Base-by-base conservation (phyloP, 2,329 filamentous ascomycete genomes). In the Neocucurbitaria cava region DNA sequence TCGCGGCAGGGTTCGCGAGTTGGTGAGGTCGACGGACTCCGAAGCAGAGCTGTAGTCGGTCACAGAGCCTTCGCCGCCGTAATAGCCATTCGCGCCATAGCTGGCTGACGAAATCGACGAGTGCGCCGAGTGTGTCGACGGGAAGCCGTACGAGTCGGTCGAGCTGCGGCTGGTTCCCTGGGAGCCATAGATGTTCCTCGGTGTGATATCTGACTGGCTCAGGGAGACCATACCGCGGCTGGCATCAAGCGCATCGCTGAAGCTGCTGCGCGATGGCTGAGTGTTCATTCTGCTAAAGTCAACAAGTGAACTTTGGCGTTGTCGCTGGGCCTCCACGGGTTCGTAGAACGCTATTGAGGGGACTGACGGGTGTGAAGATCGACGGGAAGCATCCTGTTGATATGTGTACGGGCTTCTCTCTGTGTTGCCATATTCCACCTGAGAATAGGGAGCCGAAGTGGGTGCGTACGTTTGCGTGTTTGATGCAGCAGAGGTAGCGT, bases 21-120 rank as follows among this genome's bases (percentile, higher is more conserved):
- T 85, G 50, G 91, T 84, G 5, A 89, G 87, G 70, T 94, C 92
- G 54, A 96, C 91, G 57, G 84, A 85, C 69, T 97, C 92, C 44
- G 92, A 94, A 3, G 92, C 89, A 24, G 92, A 96, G 70, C 93
- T 96, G 79, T 97, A 97, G 74, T 97, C 94, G 60, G 92, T 96
- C 5, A 95, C 89, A 4, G 89, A 92, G 5, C 89, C 91, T 63
- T 92, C 90, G 55, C 83, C 84, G 52, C 90, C 90, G 65, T 89
- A 89, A 74, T 96, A 96, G 76, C 96, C 96, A 41, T 85, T 86
- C 62, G 88, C 89, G 71, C 93, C 95, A 62, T 88, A 91, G 69
- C 90, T 88, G 43, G 86, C 87, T 1, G 87, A 89, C 0, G 94
- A 98, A 58, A 97, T 92, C 41, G 93, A 97, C 0, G 94, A 98